Conservation (phyloP, 805 yeast genomes). For the Yarrowia deformans region DNA sequence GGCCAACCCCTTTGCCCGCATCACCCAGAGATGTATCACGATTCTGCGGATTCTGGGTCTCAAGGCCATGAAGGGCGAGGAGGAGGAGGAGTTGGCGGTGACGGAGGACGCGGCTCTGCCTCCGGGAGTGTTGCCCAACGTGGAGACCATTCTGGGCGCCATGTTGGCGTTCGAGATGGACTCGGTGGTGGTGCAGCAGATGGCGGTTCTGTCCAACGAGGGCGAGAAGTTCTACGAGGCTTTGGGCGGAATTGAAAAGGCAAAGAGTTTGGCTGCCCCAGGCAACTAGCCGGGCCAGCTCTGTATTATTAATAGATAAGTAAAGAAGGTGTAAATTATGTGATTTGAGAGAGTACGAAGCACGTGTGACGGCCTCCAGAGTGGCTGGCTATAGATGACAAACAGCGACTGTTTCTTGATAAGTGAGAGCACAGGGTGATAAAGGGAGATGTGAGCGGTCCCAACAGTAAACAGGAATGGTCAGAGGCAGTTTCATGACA, state of each 20-base stretch:
- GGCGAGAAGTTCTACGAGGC: constrained; percentile 41
- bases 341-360: background rate
- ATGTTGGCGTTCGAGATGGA: constrained; percentile 53
- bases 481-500: no score
- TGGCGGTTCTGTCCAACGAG: constrained; percentile 50
- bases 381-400: no score
- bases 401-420: no score
- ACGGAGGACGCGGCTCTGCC: constrained; percentile 42
- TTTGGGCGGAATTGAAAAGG: constrained; percentile 31
- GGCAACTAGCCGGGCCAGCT: constrained; percentile 17
- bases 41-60: constrained; percentile 49
- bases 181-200: constrained; percentile 51
- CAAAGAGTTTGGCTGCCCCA: constrained; percentile 37
- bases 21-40: constrained; percentile 51
- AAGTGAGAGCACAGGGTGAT: no score
- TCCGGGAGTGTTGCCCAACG: constrained; percentile 51
- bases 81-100: constrained; percentile 17
- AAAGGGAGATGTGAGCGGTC: no score
- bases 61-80: constrained; percentile 47
- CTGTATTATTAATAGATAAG: constrained; percentile 37
- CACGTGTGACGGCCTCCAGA: no score
- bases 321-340: constrained; percentile 16
- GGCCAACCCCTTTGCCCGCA: constrained; percentile 50
- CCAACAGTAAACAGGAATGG: no score
- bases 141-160: constrained; percentile 53